phyloP scores from a whole-genome alignment of 2,329 filamentous ascomycete species.

The Coniella vitis region DNA sequence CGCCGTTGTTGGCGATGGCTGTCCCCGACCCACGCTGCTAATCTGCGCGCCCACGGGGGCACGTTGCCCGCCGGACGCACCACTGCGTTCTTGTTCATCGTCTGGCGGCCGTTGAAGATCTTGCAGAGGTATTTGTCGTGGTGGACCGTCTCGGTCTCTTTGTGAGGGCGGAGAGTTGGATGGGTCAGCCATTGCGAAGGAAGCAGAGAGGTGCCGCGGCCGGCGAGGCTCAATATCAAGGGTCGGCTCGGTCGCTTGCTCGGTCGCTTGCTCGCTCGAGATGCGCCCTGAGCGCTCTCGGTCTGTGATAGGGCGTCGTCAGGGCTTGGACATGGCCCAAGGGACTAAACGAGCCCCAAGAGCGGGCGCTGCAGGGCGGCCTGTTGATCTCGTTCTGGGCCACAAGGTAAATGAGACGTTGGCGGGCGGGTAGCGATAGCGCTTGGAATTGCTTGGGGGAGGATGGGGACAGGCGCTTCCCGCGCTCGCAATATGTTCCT shows the following conservation, averaged over 20 bases:
- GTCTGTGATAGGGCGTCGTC: not conserved
- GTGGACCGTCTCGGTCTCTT: constrained; percentile 6
- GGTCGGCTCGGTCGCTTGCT: not conserved
- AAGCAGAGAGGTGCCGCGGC: not conserved
- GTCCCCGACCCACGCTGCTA: constrained; percentile 13
- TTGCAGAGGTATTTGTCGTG: constrained; percentile 5
- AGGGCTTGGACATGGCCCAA: not conserved
- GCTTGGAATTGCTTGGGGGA: too few relatives aligned
- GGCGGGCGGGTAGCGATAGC: too few relatives aligned
- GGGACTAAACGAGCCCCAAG: too few relatives aligned
- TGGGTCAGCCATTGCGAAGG: constrained; percentile 11
- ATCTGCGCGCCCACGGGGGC: constrained; percentile 1
- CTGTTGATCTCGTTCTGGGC: too few relatives aligned
- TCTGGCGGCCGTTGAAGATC: constrained; percentile 16
- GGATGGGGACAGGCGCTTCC: too few relatives aligned
- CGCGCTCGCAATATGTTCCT: too few relatives aligned
- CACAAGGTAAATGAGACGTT: too few relatives aligned
- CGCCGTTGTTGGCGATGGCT: constrained; percentile 20
- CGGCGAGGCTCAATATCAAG: constrained; percentile 6
- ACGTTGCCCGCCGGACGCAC: not conserved
- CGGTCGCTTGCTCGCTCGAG: not conserved
- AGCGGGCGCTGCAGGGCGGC: too few relatives aligned
- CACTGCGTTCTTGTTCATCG: constrained; percentile 3
- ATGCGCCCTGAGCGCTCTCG: constrained; percentile 13
- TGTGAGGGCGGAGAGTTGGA: constrained; percentile 7